A percentile compares a stretch with the other conserved stretches of the same genome.
Conservation (phyloP, 2,329 filamentous ascomycete genomes). For the Madurella fahalii region DNA sequence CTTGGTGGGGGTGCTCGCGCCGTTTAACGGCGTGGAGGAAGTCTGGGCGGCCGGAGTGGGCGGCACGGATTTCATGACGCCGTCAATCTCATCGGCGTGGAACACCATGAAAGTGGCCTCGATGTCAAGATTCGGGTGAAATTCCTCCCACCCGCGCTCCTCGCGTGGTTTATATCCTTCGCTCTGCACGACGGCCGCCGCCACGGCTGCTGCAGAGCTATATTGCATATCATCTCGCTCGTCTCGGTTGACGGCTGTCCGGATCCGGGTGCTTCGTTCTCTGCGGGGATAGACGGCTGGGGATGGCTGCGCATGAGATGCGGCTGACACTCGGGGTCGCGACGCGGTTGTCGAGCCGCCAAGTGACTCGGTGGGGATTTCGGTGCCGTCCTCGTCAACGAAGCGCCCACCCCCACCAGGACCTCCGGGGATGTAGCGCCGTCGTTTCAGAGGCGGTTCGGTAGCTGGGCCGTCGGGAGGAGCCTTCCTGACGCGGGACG, state of each 20-base stretch:
- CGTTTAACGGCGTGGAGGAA: slow-evolving; percentile 37
- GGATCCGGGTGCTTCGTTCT: slow-evolving; percentile 54
- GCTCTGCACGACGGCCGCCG: slow-evolving; percentile 80
- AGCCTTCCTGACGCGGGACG: slow-evolving; percentile 30
- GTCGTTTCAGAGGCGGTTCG: slow-evolving; percentile 65
- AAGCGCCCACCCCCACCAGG: slow-evolving; percentile 83
- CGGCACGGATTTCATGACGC: slow-evolving; percentile 51
- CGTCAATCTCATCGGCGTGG: slow-evolving; percentile 80
- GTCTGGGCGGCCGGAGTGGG: slow-evolving; percentile 33
- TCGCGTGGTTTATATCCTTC: slow-evolving; percentile 97
- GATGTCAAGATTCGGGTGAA: slow-evolving; percentile 91
- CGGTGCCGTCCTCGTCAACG: slow-evolving; percentile 65
- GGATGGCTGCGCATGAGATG: slow-evolving; percentile 44
- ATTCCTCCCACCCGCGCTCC: slow-evolving; percentile 96
- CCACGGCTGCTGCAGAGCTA: slow-evolving; percentile 83
- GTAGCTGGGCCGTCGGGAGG: slow-evolving; percentile 35
- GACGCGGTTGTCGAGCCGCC: slow-evolving; percentile 49
- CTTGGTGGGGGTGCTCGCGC: slow-evolving; percentile 44
- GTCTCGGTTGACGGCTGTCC: slow-evolving; percentile 48
- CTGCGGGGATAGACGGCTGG: slow-evolving; percentile 49
- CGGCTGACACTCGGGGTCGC: slow-evolving; percentile 46
- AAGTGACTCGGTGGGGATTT: slow-evolving; percentile 50
- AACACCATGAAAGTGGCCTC: slow-evolving; percentile 76
- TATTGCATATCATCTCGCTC: slow-evolving; percentile 64
- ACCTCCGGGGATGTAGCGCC: slow-evolving; percentile 80